phyloP scores from a whole-genome alignment of 225 moss, liverwort and hornwort genomes.

The Pseudisothecium myosuroides region DNA sequence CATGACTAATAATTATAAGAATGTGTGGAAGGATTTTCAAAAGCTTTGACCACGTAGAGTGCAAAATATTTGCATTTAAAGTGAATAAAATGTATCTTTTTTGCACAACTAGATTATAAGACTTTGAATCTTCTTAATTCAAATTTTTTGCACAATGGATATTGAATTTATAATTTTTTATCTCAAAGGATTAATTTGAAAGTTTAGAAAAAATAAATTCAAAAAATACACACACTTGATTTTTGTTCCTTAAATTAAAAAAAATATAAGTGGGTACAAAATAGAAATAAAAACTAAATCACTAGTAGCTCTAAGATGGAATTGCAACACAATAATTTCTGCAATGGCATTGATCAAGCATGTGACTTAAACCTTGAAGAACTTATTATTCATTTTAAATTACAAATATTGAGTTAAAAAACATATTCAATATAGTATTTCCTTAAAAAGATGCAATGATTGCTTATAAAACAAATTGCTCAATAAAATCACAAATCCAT shows the following conservation, averaged over 20 bases:
- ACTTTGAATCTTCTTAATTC: background rate
- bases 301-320: background rate
- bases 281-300: background rate
- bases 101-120: background rate
- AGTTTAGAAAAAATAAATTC: fast-evolving
- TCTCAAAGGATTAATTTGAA: no score
- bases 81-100: no score
- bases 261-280: background rate
- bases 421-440: background rate
- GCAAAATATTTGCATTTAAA: background rate
- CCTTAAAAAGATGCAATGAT: no score
- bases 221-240: background rate
- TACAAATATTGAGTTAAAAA: background rate
- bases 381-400: background rate
- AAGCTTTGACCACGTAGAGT: background rate
- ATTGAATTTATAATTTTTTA: background rate
- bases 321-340: background rate
- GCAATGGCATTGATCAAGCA: fast-evolving
- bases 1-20: background rate
- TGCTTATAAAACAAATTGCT: background rate
- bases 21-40: background rate
- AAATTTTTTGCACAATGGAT: background rate
- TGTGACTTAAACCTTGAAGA: no score
- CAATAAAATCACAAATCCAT: background rate
- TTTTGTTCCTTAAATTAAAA: background rate